Conservation (phyloP, 495 filamentous ascomycete species). For the Parathielavia appendiculata region DNA sequence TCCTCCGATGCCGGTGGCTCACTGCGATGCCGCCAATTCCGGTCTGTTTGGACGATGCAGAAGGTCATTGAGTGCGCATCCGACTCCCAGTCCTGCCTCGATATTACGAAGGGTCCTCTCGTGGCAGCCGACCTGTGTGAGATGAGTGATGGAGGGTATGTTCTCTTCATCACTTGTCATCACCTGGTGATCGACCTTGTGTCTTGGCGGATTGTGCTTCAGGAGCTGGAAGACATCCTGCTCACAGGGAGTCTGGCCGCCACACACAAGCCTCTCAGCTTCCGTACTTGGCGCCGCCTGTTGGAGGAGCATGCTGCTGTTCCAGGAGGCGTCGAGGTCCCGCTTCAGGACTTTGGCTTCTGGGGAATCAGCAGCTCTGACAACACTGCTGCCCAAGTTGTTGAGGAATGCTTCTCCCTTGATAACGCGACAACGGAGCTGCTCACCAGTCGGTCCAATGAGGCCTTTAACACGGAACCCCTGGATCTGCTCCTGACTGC, state of each 20-base stretch:
- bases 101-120: conserved; percentile 36
- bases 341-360: conserved; percentile 17
- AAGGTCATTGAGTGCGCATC: conserved; percentile 7
- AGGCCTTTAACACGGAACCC: conserved; percentile 22
- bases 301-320: conserved; percentile 11
- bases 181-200: conserved; percentile 57
- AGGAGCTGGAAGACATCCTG: conserved; percentile 52
- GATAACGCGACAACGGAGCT: conserved; percentile 17
- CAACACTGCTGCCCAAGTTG: conserved; percentile 23
- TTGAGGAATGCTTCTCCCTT: conserved; percentile 16
- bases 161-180: conserved; percentile 48
- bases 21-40: conserved; percentile 14
- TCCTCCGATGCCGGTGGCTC: conserved; percentile 19
- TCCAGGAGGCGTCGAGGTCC: not conserved
- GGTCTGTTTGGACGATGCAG: conserved; percentile 12
- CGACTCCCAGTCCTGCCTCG: conserved; percentile 30
- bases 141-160: conserved; percentile 2
- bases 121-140: conserved; percentile 19
- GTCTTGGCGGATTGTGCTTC: conserved; percentile 54
- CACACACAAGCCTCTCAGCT: conserved; percentile 35
- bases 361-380: conserved; percentile 24
- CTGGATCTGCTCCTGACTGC: conserved; percentile 29
- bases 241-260: not conserved
- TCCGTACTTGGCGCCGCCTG: conserved; percentile 46
- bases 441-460: conserved; percentile 22